Evolutionary conservation across 352 stramenopile species (phyloP).

Genomic region (Globisporangium solare): DNA sequence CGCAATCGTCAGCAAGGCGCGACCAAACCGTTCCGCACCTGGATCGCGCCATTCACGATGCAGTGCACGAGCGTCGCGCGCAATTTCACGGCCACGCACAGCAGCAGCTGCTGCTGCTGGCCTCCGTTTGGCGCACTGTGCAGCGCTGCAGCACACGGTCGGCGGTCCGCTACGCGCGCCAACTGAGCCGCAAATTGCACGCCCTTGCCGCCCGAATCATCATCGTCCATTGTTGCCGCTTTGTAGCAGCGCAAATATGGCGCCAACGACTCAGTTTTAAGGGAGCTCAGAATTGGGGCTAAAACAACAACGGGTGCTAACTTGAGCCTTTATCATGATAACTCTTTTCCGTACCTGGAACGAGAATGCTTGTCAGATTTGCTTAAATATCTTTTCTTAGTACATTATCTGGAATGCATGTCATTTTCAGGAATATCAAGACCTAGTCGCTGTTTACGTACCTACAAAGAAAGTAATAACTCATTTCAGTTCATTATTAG

Average conservation of each 20-base stretch:
- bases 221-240: background rate
- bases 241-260: background rate
- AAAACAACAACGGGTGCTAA: background rate
- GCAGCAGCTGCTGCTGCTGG: background rate
- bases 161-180: slow-evolving; percentile 31
- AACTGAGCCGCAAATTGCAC: slow-evolving; percentile 23
- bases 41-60: slow-evolving; percentile 33
- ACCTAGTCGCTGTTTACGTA: too few relatives aligned
- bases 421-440: too few relatives aligned
- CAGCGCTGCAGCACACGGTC: slow-evolving; percentile 26
- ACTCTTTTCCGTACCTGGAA: too few relatives aligned
- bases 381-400: background rate
- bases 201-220: background rate
- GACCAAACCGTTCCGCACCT: slow-evolving; percentile 18
- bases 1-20: too few relatives aligned
- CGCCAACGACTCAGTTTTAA: background rate
- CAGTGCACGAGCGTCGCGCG: slow-evolving; percentile 41
- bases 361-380: too few relatives aligned
- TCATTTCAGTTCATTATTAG: too few relatives aligned
- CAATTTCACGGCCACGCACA: slow-evolving; percentile 36
- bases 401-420: background rate
- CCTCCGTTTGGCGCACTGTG: background rate
- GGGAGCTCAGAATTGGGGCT: background rate
- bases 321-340: too few relatives aligned
- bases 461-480: too few relatives aligned